Conservation (phyloP, 2,329 filamentous ascomycete species). For the Xylariaceae sp. region DNA sequence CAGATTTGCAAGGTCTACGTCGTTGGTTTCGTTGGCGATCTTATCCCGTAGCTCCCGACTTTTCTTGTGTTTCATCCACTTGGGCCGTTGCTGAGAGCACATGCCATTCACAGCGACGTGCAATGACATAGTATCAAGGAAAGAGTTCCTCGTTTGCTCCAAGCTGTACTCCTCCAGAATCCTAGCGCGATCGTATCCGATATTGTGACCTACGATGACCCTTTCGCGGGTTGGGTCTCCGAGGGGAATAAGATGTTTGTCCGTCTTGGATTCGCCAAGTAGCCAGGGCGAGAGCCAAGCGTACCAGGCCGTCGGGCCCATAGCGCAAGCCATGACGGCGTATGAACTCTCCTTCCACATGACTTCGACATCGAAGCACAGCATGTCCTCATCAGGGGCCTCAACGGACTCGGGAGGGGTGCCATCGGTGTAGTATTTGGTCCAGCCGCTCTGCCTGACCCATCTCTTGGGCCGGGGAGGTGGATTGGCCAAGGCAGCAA, state of each 20-base stretch:
- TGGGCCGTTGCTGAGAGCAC: slow-evolving; percentile 94
- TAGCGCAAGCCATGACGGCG: slow-evolving; percentile 95
- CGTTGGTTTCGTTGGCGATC: slow-evolving; percentile 67
- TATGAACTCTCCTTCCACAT: slow-evolving; percentile 92
- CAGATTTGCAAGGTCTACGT: slow-evolving; percentile 66
- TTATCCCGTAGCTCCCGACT: slow-evolving; percentile 78
- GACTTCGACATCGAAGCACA: slow-evolving; percentile 95
- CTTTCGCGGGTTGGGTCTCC: slow-evolving; percentile 71
- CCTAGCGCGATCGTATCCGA: slow-evolving; percentile 89
- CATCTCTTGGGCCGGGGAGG: slow-evolving; percentile 64
- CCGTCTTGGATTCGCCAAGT: slow-evolving; percentile 71
- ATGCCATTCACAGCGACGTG: slow-evolving; percentile 98
- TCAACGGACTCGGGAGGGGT: slow-evolving; percentile 61
- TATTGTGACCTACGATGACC: slow-evolving; percentile 88
- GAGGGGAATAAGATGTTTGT: slow-evolving; percentile 80
- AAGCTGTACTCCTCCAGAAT: slow-evolving; percentile 86
- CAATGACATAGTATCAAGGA: slow-evolving; percentile 95
- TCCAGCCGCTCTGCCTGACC: slow-evolving; percentile 83
- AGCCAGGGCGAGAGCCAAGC: slow-evolving; percentile 97
- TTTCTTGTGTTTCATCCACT: slow-evolving; percentile 97
- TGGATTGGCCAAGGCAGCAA: slow-evolving; percentile 56
- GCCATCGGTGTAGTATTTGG: slow-evolving; percentile 79
- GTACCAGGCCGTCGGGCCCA: slow-evolving; percentile 89
- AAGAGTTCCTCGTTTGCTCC: slow-evolving; percentile 76
- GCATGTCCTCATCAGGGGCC: slow-evolving; percentile 72